Base-by-base conservation (phyloP, 768 basidiomycete species). In the Rhodotorula graminis region DNA sequence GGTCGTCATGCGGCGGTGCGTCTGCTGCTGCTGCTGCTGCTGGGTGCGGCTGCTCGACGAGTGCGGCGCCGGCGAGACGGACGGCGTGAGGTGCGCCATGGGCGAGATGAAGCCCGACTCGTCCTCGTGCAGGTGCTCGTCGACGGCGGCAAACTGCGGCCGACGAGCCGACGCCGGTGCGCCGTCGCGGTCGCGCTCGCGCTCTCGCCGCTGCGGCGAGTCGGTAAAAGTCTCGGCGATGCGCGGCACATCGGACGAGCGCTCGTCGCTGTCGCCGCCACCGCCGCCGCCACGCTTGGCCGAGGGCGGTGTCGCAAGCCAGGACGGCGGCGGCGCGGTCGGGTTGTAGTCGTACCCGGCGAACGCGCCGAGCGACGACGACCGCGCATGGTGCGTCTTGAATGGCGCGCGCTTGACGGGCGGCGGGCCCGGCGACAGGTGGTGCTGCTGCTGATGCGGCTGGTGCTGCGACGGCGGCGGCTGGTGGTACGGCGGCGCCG, bases 81-180 rank as follows among this genome's bases (percentile, higher is more conserved):
- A 81, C 47, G 85, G 84, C 18, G 84, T 79, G 49, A 84, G 80
- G 25, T 65, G 64, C 40, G 82, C 90, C 91, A 93, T 93, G 33
- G 91, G 83, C 14, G 91, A 92, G 56, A 93, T 86, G 77, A 94
- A 92, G 12, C 88, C 88, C 29, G 87, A 86, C 16, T 84, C 81
- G 47, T 80, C 78, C 49, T 84, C 83, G 40, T 87, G 85, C 42
- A 69, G 53, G 42, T 46, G 55, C 44, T 72, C 70, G 4, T 70
- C 72, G 8, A 87, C 83, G 49, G 82, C 84, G 76, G 86, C 82
- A 81, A 93, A 92, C 2, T 91, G 92, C 74, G 80, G 75, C 2
- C 80, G 80, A 58, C 75, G 79, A 29, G 83, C 79, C 23, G 50
- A 52, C 23, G 23, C 1, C 25, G 50, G 52, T 81, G n/a, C 46